Percentiles rank a stretch among this genome's conserved stretches.
Conservation (phyloP, 208 protist species). For the Leishmania martiniquensis region DNA sequence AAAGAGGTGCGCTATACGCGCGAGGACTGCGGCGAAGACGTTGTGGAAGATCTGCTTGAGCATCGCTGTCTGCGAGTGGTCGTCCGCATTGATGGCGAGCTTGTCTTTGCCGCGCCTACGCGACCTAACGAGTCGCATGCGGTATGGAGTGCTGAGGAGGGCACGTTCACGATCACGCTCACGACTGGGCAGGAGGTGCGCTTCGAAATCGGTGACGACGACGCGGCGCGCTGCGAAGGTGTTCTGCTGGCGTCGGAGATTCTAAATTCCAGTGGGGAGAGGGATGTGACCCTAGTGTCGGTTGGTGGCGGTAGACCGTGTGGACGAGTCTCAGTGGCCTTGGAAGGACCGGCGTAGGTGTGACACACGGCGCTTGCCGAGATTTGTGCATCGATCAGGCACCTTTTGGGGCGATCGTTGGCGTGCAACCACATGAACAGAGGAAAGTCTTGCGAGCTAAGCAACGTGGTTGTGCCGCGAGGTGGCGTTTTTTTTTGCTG, state of each 20-base stretch:
- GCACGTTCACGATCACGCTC: constrained; percentile 29
- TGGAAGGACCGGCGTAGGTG: not conserved
- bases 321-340: constrained; percentile 27
- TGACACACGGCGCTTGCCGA: too few relatives aligned
- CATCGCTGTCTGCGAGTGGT: constrained; percentile 51
- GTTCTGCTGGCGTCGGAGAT: constrained; percentile 31
- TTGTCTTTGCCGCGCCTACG: constrained; percentile 45
- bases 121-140: constrained; percentile 34
- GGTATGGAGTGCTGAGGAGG: constrained; percentile 46
- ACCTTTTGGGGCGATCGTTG: not conserved
- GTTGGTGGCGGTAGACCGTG: not conserved
- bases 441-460: not conserved
- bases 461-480: not conserved
- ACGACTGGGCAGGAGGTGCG: constrained; percentile 29
- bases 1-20: constrained; percentile 41
- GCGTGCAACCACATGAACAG: not conserved
- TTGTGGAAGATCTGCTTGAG: constrained; percentile 43
- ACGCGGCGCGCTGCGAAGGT: constrained; percentile 7
- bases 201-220: constrained; percentile 63
- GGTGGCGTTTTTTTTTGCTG: not conserved
- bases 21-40: constrained; percentile 25
- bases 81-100: constrained; percentile 47
- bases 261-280: constrained; percentile 12
- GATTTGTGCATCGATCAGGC: too few relatives aligned
- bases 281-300: constrained; percentile 12